Conservation (phyloP, 2,329 filamentous ascomycete genomes). For the Arthrinium phaeospermum region DNA sequence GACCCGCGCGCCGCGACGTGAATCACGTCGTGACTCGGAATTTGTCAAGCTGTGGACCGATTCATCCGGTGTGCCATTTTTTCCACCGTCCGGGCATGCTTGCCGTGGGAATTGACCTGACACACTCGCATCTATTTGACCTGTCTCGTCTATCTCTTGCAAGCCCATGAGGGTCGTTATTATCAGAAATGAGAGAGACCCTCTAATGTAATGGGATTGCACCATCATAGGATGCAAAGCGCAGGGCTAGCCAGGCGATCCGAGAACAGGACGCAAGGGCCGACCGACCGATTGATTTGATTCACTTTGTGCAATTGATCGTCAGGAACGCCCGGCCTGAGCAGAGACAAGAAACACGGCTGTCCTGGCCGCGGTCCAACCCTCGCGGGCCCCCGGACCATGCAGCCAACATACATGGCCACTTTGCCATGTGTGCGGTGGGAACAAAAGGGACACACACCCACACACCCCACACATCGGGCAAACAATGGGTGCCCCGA, state of each 20-base stretch:
- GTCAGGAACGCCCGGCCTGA: not conserved
- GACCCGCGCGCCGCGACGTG: not conserved
- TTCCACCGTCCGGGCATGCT: not conserved
- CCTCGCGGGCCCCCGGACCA: not conserved
- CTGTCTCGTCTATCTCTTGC: not conserved
- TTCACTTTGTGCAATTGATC: not conserved
- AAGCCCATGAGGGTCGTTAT: not conserved
- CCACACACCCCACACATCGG: not conserved
- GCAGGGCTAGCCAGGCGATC: not conserved
- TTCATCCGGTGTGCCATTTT: not conserved
- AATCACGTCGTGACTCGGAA: not conserved
- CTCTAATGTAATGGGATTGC: not conserved
- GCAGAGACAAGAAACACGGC: not conserved
- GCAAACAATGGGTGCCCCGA: not conserved
- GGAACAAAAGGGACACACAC: not conserved
- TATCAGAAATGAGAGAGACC: not conserved
- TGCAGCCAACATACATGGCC: not conserved
- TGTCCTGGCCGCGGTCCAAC: not conserved
- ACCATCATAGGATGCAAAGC: not conserved
- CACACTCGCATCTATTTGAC: not conserved
- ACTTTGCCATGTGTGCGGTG: not conserved
- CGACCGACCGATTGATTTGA: conserved; percentile 19
- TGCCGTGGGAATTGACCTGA: not conserved
- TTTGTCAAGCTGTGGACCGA: not conserved
- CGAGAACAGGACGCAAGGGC: not conserved